Evolutionary conservation across 208 protist genomes (phyloP).

Genomic region (Leishmania mexicana): DNA sequence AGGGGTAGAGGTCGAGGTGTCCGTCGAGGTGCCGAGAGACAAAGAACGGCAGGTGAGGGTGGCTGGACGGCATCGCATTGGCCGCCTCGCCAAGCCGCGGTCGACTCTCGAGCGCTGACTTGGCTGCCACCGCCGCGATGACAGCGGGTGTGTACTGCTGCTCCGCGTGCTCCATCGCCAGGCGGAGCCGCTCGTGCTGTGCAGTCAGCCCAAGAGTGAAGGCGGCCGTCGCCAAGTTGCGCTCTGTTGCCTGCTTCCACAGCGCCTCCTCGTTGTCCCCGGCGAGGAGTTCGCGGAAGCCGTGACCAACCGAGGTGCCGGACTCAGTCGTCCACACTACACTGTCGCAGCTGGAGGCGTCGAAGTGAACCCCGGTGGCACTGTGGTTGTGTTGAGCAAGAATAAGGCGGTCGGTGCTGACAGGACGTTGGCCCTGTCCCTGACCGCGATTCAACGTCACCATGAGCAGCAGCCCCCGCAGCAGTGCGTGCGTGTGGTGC

Average conservation of each 20-base stretch:
- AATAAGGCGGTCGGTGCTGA: constrained; percentile 68
- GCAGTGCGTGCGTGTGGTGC: constrained; percentile 67
- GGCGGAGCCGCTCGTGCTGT: constrained; percentile 28
- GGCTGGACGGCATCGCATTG: constrained; percentile 43
- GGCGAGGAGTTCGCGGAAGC: constrained; percentile 79
- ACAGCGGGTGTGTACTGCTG: constrained; percentile 15
- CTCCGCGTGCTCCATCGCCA: constrained; percentile 13
- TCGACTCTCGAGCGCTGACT: constrained; percentile 34
- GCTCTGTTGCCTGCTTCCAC: constrained; percentile 49
- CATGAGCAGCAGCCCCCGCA: constrained; percentile 61
- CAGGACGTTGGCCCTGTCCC: constrained; percentile 2
- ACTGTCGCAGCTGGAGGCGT: constrained; percentile 80
- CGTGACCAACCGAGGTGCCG: constrained; percentile 61
- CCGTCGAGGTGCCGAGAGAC: constrained; percentile 59
- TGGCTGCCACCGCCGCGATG: constrained; percentile 18
- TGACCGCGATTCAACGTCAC: constrained; percentile 31
- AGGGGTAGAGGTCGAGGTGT: constrained; percentile 81
- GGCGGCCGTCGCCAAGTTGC: constrained; percentile 62
- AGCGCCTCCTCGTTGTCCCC: constrained; percentile 73
- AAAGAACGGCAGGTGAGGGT: constrained; percentile 88
- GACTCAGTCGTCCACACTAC: constrained; percentile 77
- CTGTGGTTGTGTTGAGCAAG: constrained; percentile 62
- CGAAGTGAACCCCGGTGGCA: constrained; percentile 56
- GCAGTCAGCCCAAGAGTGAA: constrained; percentile 49
- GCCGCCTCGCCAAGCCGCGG: constrained; percentile 36